Percentiles rank a stretch among this genome's conserved stretches.
phyloP scores from a whole-genome alignment of 768 basidiomycete species.

The Wakefieldia striispora region DNA sequence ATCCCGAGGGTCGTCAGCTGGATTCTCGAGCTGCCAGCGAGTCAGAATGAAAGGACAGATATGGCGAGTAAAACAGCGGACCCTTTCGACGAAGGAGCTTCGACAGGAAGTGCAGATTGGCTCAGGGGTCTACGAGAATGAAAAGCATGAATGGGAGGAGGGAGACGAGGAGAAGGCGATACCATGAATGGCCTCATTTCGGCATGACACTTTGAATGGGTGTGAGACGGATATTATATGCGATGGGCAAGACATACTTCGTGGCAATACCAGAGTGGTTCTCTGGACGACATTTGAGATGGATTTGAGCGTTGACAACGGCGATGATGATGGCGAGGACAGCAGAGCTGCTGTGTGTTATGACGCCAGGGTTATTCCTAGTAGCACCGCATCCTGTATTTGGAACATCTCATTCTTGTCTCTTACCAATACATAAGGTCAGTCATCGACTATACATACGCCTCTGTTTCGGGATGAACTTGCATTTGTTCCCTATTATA shows the following conservation, averaged over 20 bases:
- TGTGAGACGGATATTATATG: slow-evolving; percentile 8
- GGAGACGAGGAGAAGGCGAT: slow-evolving; percentile 13
- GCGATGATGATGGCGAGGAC: slow-evolving; percentile 2
- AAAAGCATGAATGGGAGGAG: slow-evolving; percentile 1
- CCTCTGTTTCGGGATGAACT: slow-evolving; percentile 39
- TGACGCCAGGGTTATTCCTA: too few relatives aligned
- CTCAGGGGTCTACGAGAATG: slow-evolving; percentile 59
- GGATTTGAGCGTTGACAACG: slow-evolving; percentile 3
- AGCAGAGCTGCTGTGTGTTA: too few relatives aligned
- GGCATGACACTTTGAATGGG: slow-evolving; percentile 64
- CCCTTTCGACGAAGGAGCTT: slow-evolving; percentile 82
- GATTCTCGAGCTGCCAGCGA: slow-evolving; percentile 63
- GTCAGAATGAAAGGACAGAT: slow-evolving; percentile 1
- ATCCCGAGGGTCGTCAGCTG: slow-evolving; percentile 70
- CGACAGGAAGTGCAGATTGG: slow-evolving; percentile 82
- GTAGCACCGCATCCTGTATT: too few relatives aligned
- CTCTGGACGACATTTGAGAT: slow-evolving; percentile 61
- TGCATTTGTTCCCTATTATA: slow-evolving; percentile 62
- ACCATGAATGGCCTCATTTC: slow-evolving; percentile 91
- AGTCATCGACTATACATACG: too few relatives aligned
- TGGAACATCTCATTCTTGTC: too few relatives aligned
- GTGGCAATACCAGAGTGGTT: slow-evolving; percentile 80
- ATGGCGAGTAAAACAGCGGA: slow-evolving; percentile 21
- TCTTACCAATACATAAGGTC: too few relatives aligned
- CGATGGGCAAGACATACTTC: slow-evolving; percentile 41